phyloP scores from a whole-genome alignment of 352 stramenopile species.

The Phytophthora chlamydospora region DNA sequence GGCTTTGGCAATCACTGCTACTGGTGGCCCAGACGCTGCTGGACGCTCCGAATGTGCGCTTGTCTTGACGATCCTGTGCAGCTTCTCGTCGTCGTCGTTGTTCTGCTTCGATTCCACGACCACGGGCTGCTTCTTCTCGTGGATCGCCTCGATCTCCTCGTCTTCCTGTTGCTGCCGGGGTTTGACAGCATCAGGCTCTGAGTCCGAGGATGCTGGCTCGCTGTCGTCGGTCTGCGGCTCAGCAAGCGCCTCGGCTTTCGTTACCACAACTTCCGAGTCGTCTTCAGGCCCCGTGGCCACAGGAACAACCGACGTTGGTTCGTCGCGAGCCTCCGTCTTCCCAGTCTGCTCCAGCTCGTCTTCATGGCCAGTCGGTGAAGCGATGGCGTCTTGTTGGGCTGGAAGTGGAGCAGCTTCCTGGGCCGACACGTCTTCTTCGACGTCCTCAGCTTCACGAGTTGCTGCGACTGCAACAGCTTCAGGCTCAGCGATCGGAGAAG shows the following conservation, averaged over 20 bases:
- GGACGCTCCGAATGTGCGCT: slow-evolving; percentile 48
- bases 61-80: slow-evolving; percentile 33
- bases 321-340: not conserved
- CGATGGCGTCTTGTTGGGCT: slow-evolving; percentile 1
- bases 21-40: not conserved
- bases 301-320: not conserved
- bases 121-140: slow-evolving; percentile 8
- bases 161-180: slow-evolving; percentile 30
- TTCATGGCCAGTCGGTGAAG: not conserved
- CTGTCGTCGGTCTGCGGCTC: slow-evolving; percentile 56
- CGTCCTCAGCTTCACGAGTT: slow-evolving; percentile 12
- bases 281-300: slow-evolving; percentile 5
- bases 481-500: slow-evolving; percentile 2
- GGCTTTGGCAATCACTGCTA: slow-evolving; percentile 1
- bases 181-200: slow-evolving; percentile 31
- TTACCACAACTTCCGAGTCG: not conserved
- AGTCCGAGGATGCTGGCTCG: slow-evolving; percentile 35
- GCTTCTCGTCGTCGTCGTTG: slow-evolving; percentile 47
- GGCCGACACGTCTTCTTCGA: not conserved
- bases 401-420: slow-evolving; percentile 5
- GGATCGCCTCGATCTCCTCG: slow-evolving; percentile 16
- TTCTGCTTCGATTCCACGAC: slow-evolving; percentile 21
- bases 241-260: slow-evolving; percentile 8
- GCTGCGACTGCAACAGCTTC: slow-evolving; percentile 1
- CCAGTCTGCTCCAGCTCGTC: slow-evolving; percentile 9